Base-by-base conservation (phyloP, 345 rosid genomes). In the Euphorbia tirucalli region DNA sequence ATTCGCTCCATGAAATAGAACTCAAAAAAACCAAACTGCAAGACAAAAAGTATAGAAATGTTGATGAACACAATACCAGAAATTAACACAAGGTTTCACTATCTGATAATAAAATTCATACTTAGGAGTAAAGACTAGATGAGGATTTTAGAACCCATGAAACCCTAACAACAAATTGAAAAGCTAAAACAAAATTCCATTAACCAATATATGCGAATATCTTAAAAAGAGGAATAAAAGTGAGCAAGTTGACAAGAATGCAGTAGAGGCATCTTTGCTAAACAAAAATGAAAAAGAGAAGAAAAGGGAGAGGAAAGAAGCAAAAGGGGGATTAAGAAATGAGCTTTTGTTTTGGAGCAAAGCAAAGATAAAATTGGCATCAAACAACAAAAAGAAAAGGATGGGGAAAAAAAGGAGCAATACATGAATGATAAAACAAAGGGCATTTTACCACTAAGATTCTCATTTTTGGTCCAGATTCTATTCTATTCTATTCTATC, bases 1-100 rank as follows among this genome's bases (percentile, higher is more conserved):
- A 27, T 43, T 31, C 61, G 67, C 81, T 77, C 85, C 88, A 83
- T 81, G 22, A 76, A 37, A 57, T 30, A 24, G n/a, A 54, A 59
- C 35, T 72, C 30, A 50, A 54, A 52, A 69, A 5, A 24, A 68
- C 57, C 65, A 66, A 0, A 15, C 84, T 78, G 75, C 76, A 55
- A 44, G 39, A 61, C 22, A 60, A 70, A 27, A 41, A 35, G 66
- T 19, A 37, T 22, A 18, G 43, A 32, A 37, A 11, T 57, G 35
- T 63, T 55, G 62, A 27, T 35, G 31, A 61, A 60, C 31, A 62
- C 37, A 62, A 68, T 27, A 64, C 35, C 19, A 25, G 68, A 55
- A 57, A 19, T 54, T 66, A 64, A 25, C 44, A 19, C 5, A 28
- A 49, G 50, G 25, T n/a, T 35, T 46, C 60, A 62, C 25, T 61